Base-by-base conservation (phyloP, 257 asterid species). In the Leonotis leonurus region DNA sequence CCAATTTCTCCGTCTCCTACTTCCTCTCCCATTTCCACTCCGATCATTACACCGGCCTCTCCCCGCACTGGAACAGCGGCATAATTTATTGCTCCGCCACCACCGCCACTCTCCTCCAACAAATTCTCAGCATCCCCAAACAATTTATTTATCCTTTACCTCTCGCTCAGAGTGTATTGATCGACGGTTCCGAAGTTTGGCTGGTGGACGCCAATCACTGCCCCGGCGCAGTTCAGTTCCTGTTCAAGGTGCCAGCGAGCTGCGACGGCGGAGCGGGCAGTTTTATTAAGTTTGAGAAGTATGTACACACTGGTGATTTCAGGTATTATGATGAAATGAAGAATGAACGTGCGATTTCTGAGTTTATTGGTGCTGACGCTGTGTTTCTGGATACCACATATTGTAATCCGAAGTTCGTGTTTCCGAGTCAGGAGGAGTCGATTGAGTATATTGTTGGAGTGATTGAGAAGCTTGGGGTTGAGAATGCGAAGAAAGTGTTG, bases 21-120 rank as follows among this genome's bases (percentile, higher is more conserved):
- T 88, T 91, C 80, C 96, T 91, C 56, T 79, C 98, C 18, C 98
- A 88, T 77, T 91, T 88, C 75, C 96, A 91, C 83, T 91, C 93
- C 72, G 98, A 91, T 53, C 96, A 90, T 75, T 90, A 86, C 84
- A 75, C 88, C 9, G 98, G 98, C 43, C 87, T 91, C 24, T 64
- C 77, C 29, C 81, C 95, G 16, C 76, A 73, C 52, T 91, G 98
- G 98, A 70, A 85, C 49, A 67, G 60, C 33, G 98, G 98, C 20
- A 68, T 88, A 27, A 83, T 88, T 24, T 91, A 75, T 58, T 88
- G 95, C 69, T 91, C 98, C 26, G 26, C 82, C 70, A 70, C 53
- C 33, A 88, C 96, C 24, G 89, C 93, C 14, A 77, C 73, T 69
- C 94, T 90, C 49, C 93, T 90, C 40, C 78, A 74, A 24, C 70